Conservation (phyloP, 208 protist genomes). For the Acanthamoeba sp. region DNA sequence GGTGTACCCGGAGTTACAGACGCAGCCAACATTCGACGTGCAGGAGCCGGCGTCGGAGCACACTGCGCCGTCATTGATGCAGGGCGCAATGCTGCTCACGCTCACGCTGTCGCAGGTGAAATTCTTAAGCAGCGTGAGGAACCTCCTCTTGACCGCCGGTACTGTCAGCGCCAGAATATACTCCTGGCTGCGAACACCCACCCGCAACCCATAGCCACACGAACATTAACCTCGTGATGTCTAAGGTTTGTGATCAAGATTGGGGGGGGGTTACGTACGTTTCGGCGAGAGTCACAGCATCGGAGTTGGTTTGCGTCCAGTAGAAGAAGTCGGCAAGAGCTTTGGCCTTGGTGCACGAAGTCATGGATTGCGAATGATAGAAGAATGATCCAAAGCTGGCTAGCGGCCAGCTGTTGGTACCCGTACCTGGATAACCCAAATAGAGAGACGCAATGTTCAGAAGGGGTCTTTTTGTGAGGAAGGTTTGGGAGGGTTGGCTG, state of each 20-base stretch:
- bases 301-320: background rate
- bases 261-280: too few relatives aligned
- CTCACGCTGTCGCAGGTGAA: background rate
- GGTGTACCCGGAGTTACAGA: background rate
- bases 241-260: background rate
- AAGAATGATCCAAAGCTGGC: background rate
- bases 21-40: background rate
- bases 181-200: background rate
- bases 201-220: too few relatives aligned
- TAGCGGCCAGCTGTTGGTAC: background rate
- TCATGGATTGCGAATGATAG: background rate
- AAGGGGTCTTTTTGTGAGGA: too few relatives aligned
- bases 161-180: background rate
- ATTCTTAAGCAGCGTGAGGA: background rate
- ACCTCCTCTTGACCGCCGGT: background rate
- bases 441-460: too few relatives aligned
- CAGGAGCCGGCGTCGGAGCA: constrained; percentile 1
- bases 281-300: background rate
- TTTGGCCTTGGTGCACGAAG: background rate
- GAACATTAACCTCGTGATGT: too few relatives aligned
- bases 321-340: background rate
- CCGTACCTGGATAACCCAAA: too few relatives aligned
- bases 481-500: too few relatives aligned
- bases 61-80: background rate
- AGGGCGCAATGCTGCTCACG: background rate